Evolutionary conservation across 106 monocot genomes (phyloP), one percentile per base, ranked within the genome.

Genomic region (Hemerocallis citrina): DNA sequence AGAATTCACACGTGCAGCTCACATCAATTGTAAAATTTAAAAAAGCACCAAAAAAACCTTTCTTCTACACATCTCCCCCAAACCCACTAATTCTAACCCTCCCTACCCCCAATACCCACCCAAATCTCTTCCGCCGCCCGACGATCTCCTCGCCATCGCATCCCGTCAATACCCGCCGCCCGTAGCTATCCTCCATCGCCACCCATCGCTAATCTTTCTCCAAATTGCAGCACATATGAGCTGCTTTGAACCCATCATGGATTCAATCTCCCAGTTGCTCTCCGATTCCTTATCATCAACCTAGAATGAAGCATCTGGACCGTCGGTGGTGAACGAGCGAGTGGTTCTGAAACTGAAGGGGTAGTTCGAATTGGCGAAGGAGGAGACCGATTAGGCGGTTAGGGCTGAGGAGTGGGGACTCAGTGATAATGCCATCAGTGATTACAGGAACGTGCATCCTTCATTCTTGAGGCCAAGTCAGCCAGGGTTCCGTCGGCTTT

Each of bases 381-480:
- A 79, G 73, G 85, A 98, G 77, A 92, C 92, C 64, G 82, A 92
- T 49, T 92, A 92, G 71, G 98, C 92, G 31, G 88, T 92, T 34
- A 76, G 88, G 29, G 87, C 92, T 21, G 98, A 98, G 82, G 98
- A 98, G 71, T 98, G 98, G 98, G 98, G 79, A 1, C 71, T 98
- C 35, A 27, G 51, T 17, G 98, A 98, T 9, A 92, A 98, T 0
- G 88, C 98, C 41, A 25, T 82, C 43, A 52, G 68, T 2, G 73
- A 88, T 68, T 98, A 98, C 47, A 63, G 52, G 31, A 98, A 80
- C 23, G 98, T 92, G 16, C 77, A 71, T 11, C 71, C 15, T 72
- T 98, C 11, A 69, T 98, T 52, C 70, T 81, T 20, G 98, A 98
- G 45, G 88, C 98, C 56, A 92, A 82, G 68, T 65, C 70, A 14